A percentile compares a stretch with the other conserved stretches of the same genome.
Conservation (phyloP, 768 basidiomycete species). For the Russula dissimulans region DNA sequence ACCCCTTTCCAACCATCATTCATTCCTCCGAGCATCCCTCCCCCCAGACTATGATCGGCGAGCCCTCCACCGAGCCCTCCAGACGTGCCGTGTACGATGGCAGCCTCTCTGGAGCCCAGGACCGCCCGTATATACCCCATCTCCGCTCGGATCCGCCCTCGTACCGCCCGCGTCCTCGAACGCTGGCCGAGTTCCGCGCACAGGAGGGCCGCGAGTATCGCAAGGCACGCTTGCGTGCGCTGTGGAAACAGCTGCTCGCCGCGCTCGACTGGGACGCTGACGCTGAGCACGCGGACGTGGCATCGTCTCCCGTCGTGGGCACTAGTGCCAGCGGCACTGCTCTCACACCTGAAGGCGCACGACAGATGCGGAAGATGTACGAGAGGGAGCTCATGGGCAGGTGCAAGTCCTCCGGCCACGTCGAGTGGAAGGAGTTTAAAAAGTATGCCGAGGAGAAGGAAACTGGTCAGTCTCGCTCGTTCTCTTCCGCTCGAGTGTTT, state of each 20-base stretch:
- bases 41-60: slow-evolving; percentile 11
- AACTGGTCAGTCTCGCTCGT: slow-evolving; percentile 40
- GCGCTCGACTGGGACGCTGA: slow-evolving; percentile 21
- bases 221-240: slow-evolving; percentile 46
- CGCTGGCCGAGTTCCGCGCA: slow-evolving; percentile 53
- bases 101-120: slow-evolving; percentile 41
- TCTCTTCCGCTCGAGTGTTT: background rate
- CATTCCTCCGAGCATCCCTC: background rate
- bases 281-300: slow-evolving; percentile 19
- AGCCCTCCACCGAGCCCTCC: slow-evolving; percentile 24
- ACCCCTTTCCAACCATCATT: background rate
- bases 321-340: background rate
- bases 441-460: slow-evolving; percentile 75
- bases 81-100: slow-evolving; percentile 46
- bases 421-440: slow-evolving; percentile 66
- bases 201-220: slow-evolving; percentile 55
- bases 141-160: slow-evolving; percentile 45
- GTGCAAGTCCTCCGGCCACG: slow-evolving; percentile 34
- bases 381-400: slow-evolving; percentile 26
- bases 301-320: slow-evolving; percentile 19
- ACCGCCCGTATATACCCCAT: slow-evolving; percentile 48
- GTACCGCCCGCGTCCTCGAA: slow-evolving; percentile 35
- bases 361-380: slow-evolving; percentile 17
- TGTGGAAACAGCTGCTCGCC: slow-evolving; percentile 53
- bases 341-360: slow-evolving; percentile 15